Evolutionary conservation across 768 basidiomycete species (phyloP), one percentile per base, ranked within the genome.

Genomic region (Leccinum incarnatum): DNA sequence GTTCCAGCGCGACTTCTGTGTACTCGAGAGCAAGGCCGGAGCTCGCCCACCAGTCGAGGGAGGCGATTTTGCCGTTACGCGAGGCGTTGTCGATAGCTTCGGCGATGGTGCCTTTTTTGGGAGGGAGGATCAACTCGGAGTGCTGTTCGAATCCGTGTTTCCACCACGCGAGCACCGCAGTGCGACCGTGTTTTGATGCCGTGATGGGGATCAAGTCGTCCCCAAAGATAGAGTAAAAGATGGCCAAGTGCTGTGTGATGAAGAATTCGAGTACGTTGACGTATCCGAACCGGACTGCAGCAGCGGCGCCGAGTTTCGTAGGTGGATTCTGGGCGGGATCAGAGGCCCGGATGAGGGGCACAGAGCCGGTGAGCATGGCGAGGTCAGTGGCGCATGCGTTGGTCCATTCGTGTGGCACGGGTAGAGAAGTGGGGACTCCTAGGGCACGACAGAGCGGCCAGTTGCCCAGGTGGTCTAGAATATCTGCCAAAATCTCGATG

Each of bases 401-500:
- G 51, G 75, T 76, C 93, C 93, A 95, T 23, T 87, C 85, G 5
- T 77, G 72, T 10, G 91, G 91, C 27, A 77, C 79, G 5, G 82
- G 72, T 0, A 94, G 71, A 9, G 83, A 83, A 5, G 90, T 90
- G 11, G 86, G 88, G 1, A 93, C 76, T 19, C 86, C 84, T 36
- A 94, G 83, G 14, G 93, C 87, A 59, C 84, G 87, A 12, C 87
- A 78, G 9, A 95, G 84, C 65, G 93, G 89, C 91, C 92, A 95
- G 69, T 92, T 87, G 14, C 87, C 89, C 9, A 91, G 71, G 63
- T 88, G 83, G 58, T 93, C 88, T 72, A 93, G 72, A 59, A 93
- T 91, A 52, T 88, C 82, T 10, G 87, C 86, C 27, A 93, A 72
- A 42, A 93, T 81, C 70, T 93, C 91, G 55, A 87, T 77, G 0